Conservation (phyloP, 164 flowering plant genomes). For the Buxus sempervirens region DNA sequence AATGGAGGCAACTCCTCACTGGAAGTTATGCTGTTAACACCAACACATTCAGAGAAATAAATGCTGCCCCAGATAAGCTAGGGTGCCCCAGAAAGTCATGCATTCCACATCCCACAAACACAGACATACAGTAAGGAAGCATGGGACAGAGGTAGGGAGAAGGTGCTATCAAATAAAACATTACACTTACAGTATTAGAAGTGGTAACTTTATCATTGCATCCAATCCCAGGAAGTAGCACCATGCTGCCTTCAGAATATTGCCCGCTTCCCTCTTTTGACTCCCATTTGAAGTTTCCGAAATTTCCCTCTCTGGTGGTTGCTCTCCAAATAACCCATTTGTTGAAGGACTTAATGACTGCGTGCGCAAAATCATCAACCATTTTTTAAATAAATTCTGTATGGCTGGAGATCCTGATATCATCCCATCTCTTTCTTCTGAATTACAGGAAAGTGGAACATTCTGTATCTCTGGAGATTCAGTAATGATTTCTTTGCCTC, state of each 20-base stretch:
- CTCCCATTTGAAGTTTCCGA: conserved; percentile 24
- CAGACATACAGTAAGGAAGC: too few relatives aligned
- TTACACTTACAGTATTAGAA: conserved; percentile 66
- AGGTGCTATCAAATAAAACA: neutral
- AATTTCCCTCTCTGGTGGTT: conserved; percentile 22
- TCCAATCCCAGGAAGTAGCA: conserved; percentile 52
- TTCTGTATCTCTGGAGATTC: conserved; percentile 33
- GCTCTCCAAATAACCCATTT: conserved; percentile 37
- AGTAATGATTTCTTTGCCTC: conserved; percentile 35
- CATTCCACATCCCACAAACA: too few relatives aligned
- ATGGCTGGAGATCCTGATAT: conserved; percentile 46
- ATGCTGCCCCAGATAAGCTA: too few relatives aligned
- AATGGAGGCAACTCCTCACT: too few relatives aligned
- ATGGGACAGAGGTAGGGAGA: too few relatives aligned
- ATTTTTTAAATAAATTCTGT: conserved; percentile 54
- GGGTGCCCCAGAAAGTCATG: too few relatives aligned
- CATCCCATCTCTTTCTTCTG: conserved; percentile 32
- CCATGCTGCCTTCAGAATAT: conserved; percentile 41
- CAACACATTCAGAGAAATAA: too few relatives aligned
- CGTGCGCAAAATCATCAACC: conserved; percentile 65
- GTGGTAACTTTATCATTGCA: conserved; percentile 61
- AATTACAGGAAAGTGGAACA: conserved; percentile 38
- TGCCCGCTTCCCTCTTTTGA: conserved; percentile 26
- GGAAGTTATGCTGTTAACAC: too few relatives aligned
- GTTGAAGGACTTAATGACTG: conserved; percentile 32